Percentiles rank a stretch among this genome's conserved stretches.
Conservation (phyloP, 2,329 filamentous ascomycete genomes). For the Calonectria hawksworthii region DNA sequence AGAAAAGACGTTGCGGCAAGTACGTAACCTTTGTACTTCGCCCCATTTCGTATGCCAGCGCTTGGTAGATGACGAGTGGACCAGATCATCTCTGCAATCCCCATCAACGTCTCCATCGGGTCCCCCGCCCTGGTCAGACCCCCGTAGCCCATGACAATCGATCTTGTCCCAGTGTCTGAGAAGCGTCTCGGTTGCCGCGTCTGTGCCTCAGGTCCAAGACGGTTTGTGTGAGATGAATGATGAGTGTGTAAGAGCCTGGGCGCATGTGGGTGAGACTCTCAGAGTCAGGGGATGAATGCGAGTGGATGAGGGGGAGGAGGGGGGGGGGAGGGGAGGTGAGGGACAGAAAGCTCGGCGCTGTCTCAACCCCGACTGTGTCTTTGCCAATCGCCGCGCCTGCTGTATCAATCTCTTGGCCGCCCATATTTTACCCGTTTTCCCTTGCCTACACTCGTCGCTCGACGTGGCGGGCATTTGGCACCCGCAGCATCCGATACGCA, state of each 20-base stretch:
- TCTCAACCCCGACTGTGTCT: conserved; percentile 8
- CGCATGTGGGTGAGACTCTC: conserved; percentile 22
- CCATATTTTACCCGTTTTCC: conserved; percentile 18
- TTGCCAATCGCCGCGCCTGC: conserved; percentile 14
- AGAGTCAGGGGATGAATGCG: conserved; percentile 5
- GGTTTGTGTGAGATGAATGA: conserved; percentile 11
- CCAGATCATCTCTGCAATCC: conserved; percentile 39
- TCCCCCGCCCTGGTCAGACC: conserved; percentile 23
- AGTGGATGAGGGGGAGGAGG: background rate
- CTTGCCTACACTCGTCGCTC: conserved; percentile 10
- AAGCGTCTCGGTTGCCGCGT: conserved; percentile 19
- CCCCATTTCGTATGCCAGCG: conserved; percentile 30
- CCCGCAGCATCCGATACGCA: conserved; percentile 30
- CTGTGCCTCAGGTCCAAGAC: conserved; percentile 31
- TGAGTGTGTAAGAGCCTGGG: conserved; percentile 1
- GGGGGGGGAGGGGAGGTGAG: background rate
- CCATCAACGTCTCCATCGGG: conserved; percentile 28
- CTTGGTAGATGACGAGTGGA: conserved; percentile 42
- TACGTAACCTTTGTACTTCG: conserved; percentile 28
- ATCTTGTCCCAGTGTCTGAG: conserved; percentile 23
- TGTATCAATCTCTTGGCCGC: conserved; percentile 10
- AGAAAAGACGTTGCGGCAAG: conserved; percentile 18
- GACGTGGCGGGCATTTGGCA: conserved; percentile 17
- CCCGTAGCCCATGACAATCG: conserved; percentile 46
- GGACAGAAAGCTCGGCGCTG: background rate